A percentile compares a stretch with the other conserved stretches of the same genome.
Evolutionary conservation across 164 flowering plant species (phyloP).

Genomic region (Vitis vinifera): DNA sequence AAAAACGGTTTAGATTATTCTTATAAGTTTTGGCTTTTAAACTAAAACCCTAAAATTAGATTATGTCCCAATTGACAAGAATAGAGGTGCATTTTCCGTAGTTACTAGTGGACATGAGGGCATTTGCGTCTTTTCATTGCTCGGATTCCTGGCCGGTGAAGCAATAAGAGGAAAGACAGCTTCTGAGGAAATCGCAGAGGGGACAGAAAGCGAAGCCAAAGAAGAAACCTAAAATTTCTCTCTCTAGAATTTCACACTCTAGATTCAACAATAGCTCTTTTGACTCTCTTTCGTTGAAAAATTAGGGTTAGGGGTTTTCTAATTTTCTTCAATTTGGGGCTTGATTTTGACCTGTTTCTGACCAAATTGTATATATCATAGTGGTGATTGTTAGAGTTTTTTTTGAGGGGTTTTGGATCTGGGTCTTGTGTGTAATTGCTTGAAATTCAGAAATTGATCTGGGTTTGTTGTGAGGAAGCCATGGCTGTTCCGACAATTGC

Average conservation of each 20-base stretch:
- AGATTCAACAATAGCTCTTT: constrained; percentile 6
- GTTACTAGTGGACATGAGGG: too few species aligned
- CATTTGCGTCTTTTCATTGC: too few species aligned
- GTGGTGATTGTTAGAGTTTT: not conserved
- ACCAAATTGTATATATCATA: constrained; percentile 10
- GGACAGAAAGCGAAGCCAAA: not conserved
- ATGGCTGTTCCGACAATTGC: constrained; percentile 90
- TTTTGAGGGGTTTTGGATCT: not conserved
- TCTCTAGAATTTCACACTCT: not conserved
- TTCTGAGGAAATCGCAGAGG: not conserved
- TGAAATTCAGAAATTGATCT: not conserved
- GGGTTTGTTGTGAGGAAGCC: not conserved
- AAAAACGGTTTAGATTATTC: too few species aligned
- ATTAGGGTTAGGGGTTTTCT: not conserved
- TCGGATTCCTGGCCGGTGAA: too few species aligned
- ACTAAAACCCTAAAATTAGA: too few species aligned
- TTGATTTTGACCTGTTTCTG: not conserved
- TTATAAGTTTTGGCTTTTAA: too few species aligned
- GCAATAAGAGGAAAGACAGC: not conserved
- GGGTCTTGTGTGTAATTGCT: constrained; percentile 1
- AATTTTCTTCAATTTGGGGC: not conserved
- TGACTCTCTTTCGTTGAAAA: constrained; percentile 4
- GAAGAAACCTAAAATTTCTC: not conserved
- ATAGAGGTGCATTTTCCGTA: too few species aligned
- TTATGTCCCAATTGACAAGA: too few species aligned